Percentiles rank a stretch among this genome's conserved stretches.
These are phyloP conservation scores for Phlebiopsis flavidoalba DNA, from an alignment of 768 basidiomycete genomes.

Conservation along the genomic window DNA sequence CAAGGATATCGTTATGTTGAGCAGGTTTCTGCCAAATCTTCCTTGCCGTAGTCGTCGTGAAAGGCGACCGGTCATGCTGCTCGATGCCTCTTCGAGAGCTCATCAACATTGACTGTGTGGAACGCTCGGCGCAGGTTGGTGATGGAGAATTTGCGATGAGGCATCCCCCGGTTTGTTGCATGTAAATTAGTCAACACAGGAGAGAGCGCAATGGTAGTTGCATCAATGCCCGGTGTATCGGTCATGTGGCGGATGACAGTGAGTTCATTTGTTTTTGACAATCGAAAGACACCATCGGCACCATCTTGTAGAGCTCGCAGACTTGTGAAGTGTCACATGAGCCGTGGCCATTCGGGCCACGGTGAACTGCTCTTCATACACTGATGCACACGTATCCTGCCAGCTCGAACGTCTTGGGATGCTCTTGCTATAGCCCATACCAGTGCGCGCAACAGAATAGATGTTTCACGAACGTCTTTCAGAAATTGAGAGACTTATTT, in stretches of 20 bases:
- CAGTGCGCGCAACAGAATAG: background rate
- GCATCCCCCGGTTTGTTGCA: no score
- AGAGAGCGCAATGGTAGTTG: no score
- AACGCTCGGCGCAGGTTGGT: background rate
- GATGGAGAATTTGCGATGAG: background rate
- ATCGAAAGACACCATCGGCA: background rate
- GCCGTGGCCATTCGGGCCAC: background rate
- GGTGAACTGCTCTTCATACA: background rate
- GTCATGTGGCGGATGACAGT: background rate
- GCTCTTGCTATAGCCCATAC: background rate
- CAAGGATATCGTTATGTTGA: background rate
- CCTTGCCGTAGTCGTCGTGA: background rate
- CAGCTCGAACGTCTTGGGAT: background rate
- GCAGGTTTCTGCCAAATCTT: background rate
- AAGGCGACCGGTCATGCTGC: background rate
- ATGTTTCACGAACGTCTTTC: background rate
- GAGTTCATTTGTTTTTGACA: background rate
- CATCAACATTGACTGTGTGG: background rate
- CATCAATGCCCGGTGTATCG: no score
- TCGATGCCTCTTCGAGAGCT: background rate
- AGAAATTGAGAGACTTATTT: background rate
- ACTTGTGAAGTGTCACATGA: background rate
- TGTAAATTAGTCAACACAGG: no score
- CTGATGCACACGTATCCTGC: background rate
- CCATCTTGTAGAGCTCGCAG: background rate